Percentiles rank a stretch among this genome's conserved stretches.
Evolutionary conservation across 306 rosid species (phyloP).

Genomic region (Medicago arabica): DNA sequence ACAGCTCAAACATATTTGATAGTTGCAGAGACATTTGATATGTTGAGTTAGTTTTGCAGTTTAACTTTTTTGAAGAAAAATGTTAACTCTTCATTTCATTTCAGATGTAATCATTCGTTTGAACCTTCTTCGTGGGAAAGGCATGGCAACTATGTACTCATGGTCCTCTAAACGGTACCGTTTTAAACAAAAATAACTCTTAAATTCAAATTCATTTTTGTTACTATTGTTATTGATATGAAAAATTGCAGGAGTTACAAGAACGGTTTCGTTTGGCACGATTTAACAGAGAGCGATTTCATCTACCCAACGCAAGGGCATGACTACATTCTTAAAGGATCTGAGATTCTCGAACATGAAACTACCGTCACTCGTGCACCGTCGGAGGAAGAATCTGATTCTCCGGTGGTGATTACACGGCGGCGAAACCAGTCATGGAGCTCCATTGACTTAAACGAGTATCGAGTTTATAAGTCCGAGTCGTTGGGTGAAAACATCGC

Average conservation of each 20-base stretch:
- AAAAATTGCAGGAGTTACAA: constrained; percentile 67
- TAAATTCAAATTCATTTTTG: background rate
- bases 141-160: constrained; percentile 78
- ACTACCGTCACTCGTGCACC: background rate
- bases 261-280: constrained; percentile 96
- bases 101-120: constrained; percentile 81
- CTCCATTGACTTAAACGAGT: constrained; percentile 78
- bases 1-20: no score
- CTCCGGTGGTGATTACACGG: constrained; percentile 51
- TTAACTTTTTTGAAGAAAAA: no score
- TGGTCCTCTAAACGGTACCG: constrained; percentile 93
- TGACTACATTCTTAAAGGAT: constrained; percentile 93
- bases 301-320: constrained; percentile 87
- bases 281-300: constrained; percentile 86
- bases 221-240: background rate
- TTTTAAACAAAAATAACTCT: background rate
- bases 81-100: background rate
- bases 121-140: constrained; percentile 81
- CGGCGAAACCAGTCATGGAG: constrained; percentile 95
- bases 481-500: constrained; percentile 73
- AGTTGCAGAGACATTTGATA: no score
- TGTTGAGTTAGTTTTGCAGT: no score
- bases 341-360: constrained; percentile 69
- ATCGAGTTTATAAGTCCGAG: constrained; percentile 87
- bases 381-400: constrained; percentile 61